Conservation (phyloP, 179 eudicot species). For the Beta corolliflora region DNA sequence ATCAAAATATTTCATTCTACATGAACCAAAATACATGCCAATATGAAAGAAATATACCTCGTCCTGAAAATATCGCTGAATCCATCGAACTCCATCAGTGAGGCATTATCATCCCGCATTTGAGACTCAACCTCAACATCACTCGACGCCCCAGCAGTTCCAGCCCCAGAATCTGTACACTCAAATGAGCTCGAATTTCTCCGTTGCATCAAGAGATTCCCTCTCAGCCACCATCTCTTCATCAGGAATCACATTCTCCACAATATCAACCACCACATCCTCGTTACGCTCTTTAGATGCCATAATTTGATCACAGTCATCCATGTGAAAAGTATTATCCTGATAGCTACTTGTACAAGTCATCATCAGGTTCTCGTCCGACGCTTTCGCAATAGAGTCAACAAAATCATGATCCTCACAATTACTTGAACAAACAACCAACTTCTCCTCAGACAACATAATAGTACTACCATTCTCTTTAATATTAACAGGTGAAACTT, state of each 20-base stretch:
- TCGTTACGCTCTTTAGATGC: conserved; percentile 17
- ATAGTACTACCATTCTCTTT: conserved; percentile 30
- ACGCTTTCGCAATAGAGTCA: conserved; percentile 15
- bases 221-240: conserved; percentile 32
- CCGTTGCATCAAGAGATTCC: conserved; percentile 51
- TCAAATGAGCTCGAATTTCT: conserved; percentile 78
- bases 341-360: conserved; percentile 39
- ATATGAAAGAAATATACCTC: conserved; percentile 39
- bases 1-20: background rate
- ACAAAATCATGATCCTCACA: conserved; percentile 37
- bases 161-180: conserved; percentile 46
- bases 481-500: conserved; percentile 32
- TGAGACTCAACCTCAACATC: conserved; percentile 60
- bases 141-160: conserved; percentile 36
- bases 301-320: conserved; percentile 20
- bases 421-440: conserved; percentile 40
- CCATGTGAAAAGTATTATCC: conserved; percentile 38
- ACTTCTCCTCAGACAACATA: conserved; percentile 40
- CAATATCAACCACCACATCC: conserved; percentile 45
- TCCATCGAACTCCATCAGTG: conserved; percentile 38
- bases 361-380: conserved; percentile 36
- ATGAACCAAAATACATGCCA: background rate
- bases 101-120: conserved; percentile 38
- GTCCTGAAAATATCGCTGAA: conserved; percentile 36
- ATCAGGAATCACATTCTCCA: conserved; percentile 34